Conservation (phyloP, 108 stramenopile genomes). For the Cyclotella choctawhatcheeana region DNA sequence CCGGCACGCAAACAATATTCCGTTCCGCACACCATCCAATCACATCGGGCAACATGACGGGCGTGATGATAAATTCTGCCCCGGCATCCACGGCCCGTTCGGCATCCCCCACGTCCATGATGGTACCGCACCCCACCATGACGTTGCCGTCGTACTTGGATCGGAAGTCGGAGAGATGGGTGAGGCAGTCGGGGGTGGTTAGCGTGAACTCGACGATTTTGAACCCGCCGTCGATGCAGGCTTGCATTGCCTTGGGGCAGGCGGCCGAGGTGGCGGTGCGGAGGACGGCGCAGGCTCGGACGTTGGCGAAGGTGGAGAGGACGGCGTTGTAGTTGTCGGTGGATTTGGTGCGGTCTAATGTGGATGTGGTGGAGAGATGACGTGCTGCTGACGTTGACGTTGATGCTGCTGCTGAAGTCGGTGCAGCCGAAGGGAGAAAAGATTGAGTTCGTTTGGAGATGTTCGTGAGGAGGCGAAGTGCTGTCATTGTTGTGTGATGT, state of each 20-base stretch:
- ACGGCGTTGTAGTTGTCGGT: slow-evolving; percentile 71
- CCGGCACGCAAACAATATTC: slow-evolving; percentile 83
- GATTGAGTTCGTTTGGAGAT: not conserved
- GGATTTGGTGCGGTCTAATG: slow-evolving; percentile 64
- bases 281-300: slow-evolving; percentile 85
- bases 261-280: slow-evolving; percentile 84
- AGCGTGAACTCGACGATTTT: slow-evolving; percentile 87
- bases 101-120: slow-evolving; percentile 73
- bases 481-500: too few species aligned
- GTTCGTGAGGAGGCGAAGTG: too few species aligned
- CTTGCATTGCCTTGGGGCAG: slow-evolving; percentile 89
- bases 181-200: slow-evolving; percentile 83
- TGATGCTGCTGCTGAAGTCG: not conserved
- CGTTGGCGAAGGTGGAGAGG: slow-evolving; percentile 73
- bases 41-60: slow-evolving; percentile 87
- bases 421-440: too few species aligned
- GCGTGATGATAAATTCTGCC: slow-evolving; percentile 84
- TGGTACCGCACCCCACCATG: slow-evolving; percentile 90
- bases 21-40: slow-evolving; percentile 78
- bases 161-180: slow-evolving; percentile 75
- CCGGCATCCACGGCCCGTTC: slow-evolving; percentile 80
- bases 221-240: slow-evolving; percentile 90
- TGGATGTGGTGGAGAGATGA: slow-evolving; percentile 19
- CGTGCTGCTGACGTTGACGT: too few species aligned
- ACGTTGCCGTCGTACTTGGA: slow-evolving; percentile 85